Evolutionary conservation across 768 basidiomycete species (phyloP).

Genomic region (Clitopilus passeckerianus): DNA sequence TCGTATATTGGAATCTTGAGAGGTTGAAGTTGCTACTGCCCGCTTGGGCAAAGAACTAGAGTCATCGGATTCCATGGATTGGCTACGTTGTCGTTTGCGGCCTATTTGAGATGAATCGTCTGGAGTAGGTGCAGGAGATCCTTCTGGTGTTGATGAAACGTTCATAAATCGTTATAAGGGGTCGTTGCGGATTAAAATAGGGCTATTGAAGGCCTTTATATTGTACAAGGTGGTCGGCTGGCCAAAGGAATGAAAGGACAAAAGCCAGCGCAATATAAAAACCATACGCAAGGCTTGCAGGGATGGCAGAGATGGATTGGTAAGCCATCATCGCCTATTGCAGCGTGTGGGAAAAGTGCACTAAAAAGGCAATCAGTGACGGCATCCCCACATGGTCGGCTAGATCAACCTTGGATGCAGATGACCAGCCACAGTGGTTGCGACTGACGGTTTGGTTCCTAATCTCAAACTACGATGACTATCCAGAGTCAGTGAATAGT

Average conservation of each 20-base stretch:
- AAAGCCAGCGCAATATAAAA: conserved; percentile 8
- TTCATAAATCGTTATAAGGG: conserved; percentile 30
- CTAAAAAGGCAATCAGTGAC: neutral
- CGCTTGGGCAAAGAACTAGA: conserved; percentile 78
- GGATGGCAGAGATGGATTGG: conserved; percentile 4
- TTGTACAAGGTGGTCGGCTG: neutral
- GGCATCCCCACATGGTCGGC: too few relatives aligned
- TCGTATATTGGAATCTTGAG: conserved; percentile 32
- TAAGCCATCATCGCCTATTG: conserved; percentile 3
- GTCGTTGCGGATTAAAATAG: conserved; percentile 13
- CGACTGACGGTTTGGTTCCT: conserved; percentile 1
- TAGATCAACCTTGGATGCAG: too few relatives aligned
- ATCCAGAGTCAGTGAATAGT: conserved; percentile 24
- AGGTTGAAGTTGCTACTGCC: conserved; percentile 63
- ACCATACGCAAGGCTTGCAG: neutral
- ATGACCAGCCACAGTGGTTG: too few relatives aligned
- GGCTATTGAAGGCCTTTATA: conserved; percentile 3
- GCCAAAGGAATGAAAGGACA: conserved; percentile 3
- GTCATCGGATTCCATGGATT: conserved; percentile 69
- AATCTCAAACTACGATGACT: conserved; percentile 26
- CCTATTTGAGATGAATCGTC: conserved; percentile 33
- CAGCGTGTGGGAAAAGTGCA: neutral
- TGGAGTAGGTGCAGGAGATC: conserved; percentile 37
- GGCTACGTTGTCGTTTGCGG: conserved; percentile 72
- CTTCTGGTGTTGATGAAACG: conserved; percentile 39